Evolutionary conservation across 768 basidiomycete species (phyloP), one percentile per base, ranked within the genome.

Genomic region (Terana coerulea): DNA sequence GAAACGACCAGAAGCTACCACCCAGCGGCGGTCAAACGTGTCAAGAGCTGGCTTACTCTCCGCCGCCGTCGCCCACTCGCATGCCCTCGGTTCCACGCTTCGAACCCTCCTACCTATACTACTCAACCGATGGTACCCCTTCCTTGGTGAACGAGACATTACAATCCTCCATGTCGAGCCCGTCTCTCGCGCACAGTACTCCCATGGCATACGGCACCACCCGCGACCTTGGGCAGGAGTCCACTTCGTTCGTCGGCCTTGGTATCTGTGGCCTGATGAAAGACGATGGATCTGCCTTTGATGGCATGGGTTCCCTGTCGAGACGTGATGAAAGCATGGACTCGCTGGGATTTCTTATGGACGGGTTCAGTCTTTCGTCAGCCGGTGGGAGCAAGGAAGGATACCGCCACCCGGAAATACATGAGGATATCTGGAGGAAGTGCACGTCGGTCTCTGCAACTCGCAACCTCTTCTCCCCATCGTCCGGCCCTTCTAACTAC

Each of bases 121-220:
- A 36, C 42, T 24, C 19, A 17, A 12, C 25, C 19, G n/a, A 17
- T 9, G 53, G 34, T 41, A 54, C 53, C 8, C 53, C 53, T 8
- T 54, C 53, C 15, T 35, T 54, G 17, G 40, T 54, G 8, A 28
- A 54, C 31, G 47, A 49, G 21, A 49, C 43, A 3, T 48, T 54
- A 3, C 39, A 47, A 11, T 54, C 53, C 24, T 33, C 47, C 5
- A 49, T 54, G 3, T 54, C 53, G 19, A 54, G 53, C 28, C 53
- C 53, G 33, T 54, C 37, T 21, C n/a, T 54, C 14, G 48, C 47
- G 3, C 41, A 50, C 41, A n/a, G n/a, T n/a, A 54, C 53, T 3
- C 53, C 53, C 3, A 45, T 54, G 53, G 47, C 47, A 14, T 49
- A 54, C 35, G 34, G 47, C 12, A 54, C 53, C n/a, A 54, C 53